Percentiles rank a stretch among this genome's conserved stretches.
phyloP scores from a whole-genome alignment of 2,329 filamentous ascomycete genomes.

The Furcasterigmium sp. region DNA sequence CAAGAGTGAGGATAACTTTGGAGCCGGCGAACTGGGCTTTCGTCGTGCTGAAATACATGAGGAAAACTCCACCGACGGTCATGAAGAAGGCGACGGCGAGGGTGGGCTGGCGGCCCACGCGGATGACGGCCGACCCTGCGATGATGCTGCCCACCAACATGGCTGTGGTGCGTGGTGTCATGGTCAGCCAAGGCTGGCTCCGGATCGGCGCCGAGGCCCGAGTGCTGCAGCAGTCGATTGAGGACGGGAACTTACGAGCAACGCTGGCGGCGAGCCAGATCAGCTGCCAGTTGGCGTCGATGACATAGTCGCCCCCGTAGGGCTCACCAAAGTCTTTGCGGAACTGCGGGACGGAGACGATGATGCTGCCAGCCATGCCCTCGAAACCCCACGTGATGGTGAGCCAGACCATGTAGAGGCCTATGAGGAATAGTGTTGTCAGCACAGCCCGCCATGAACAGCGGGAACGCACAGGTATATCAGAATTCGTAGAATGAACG shows the following conservation, averaged over 20 bases:
- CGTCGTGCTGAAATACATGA: slow-evolving; percentile 34
- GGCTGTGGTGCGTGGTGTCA: too few relatives aligned
- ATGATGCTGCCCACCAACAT: too few relatives aligned
- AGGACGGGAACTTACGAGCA: too few relatives aligned
- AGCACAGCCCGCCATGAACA: too few relatives aligned
- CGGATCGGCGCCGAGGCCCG: too few relatives aligned
- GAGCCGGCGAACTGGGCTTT: slow-evolving; percentile 23
- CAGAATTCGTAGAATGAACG: neutral
- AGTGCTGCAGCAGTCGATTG: too few relatives aligned
- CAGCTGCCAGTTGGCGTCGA: slow-evolving; percentile 33
- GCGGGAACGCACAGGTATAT: too few relatives aligned
- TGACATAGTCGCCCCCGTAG: slow-evolving; percentile 27
- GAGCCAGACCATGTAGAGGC: slow-evolving; percentile 11
- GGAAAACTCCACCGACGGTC: slow-evolving; percentile 36
- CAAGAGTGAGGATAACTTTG: too few relatives aligned
- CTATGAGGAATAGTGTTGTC: neutral
- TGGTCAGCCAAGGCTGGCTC: too few relatives aligned
- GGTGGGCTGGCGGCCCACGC: slow-evolving; percentile 34
- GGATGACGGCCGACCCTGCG: too few relatives aligned
- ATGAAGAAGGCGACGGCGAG: slow-evolving; percentile 37
- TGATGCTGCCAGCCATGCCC: slow-evolving; percentile 26
- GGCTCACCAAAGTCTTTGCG: slow-evolving; percentile 31
- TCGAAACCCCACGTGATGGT: slow-evolving; percentile 21
- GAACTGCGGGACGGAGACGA: slow-evolving; percentile 33
- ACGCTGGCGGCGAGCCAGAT: too few relatives aligned